Evolutionary conservation across 2,329 filamentous ascomycete species (phyloP).

Genomic region (Pseudopyrenochaeta lycopersici): DNA sequence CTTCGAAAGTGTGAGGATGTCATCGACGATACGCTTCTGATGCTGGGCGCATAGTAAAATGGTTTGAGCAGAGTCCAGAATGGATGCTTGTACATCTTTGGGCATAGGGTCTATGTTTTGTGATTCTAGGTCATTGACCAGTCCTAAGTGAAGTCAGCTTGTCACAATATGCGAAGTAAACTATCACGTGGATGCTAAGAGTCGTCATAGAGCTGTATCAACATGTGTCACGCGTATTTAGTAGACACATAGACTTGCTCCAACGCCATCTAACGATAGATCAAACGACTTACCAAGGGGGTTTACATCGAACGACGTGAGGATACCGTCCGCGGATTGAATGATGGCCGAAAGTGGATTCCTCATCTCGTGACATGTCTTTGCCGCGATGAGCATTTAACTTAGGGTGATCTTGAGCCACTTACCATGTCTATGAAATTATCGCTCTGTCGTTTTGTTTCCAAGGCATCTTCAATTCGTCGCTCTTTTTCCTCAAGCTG

Average conservation of each 20-base stretch:
- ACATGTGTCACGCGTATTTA: too few relatives aligned
- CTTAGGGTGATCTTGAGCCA: neutral
- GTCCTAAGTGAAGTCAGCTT: neutral
- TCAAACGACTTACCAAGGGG: neutral
- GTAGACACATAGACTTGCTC: too few relatives aligned
- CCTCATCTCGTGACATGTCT: neutral
- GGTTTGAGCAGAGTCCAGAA: slow-evolving; percentile 28
- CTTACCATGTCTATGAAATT: neutral
- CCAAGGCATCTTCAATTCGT: neutral
- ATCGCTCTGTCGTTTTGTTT: neutral
- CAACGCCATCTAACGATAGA: too few relatives aligned
- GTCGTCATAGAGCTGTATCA: too few relatives aligned
- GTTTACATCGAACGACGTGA: neutral
- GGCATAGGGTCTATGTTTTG: neutral
- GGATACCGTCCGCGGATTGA: neutral
- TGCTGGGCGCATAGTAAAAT: slow-evolving; percentile 40
- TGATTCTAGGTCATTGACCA: neutral
- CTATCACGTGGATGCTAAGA: too few relatives aligned
- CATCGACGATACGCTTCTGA: slow-evolving; percentile 41
- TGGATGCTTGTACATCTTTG: neutral
- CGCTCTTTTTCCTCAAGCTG: neutral
- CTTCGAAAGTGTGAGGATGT: slow-evolving; percentile 28
- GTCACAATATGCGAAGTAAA: too few relatives aligned
- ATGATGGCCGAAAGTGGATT: neutral
- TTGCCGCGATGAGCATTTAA: neutral